Evolutionary conservation across 495 filamentous ascomycete genomes (phyloP).

Genomic region (Lineolata rhizophorae): DNA sequence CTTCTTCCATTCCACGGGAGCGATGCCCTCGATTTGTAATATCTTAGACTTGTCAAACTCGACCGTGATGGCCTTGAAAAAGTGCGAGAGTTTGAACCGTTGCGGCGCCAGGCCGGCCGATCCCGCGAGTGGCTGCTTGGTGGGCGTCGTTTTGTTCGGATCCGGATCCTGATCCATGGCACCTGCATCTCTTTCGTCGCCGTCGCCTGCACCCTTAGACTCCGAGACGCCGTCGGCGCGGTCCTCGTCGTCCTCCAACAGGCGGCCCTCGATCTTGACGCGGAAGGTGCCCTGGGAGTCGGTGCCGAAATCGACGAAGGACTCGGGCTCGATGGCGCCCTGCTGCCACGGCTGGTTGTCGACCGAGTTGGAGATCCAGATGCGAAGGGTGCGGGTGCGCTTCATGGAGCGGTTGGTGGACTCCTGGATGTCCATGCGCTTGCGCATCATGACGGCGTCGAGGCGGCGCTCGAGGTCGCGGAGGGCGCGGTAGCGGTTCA

Average conservation of each 20-base stretch:
- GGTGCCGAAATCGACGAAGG: conserved; percentile 53
- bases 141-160: conserved; percentile 18
- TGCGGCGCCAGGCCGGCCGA: conserved; percentile 18
- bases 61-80: conserved; percentile 78
- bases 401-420: conserved; percentile 58
- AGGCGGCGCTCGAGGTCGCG: conserved; percentile 73
- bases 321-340: conserved; percentile 35
- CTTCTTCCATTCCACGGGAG: conserved; percentile 54
- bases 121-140: conserved; percentile 1
- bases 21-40: conserved; percentile 28
- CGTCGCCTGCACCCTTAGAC: no score
- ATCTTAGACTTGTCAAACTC: conserved; percentile 55
- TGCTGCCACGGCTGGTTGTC: conserved; percentile 90
- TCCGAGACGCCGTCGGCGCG: conserved; percentile 22
- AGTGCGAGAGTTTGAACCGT: conserved; percentile 60
- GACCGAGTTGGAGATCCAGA: conserved; percentile 91
- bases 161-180: conserved; percentile 37
- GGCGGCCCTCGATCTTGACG: conserved; percentile 80
- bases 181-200: conserved; percentile 34
- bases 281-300: conserved; percentile 54
- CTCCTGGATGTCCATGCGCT: conserved; percentile 76
- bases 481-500: conserved; percentile 57
- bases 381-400: conserved; percentile 63
- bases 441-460: conserved; percentile 88
- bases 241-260: conserved; percentile 35